A percentile compares a stretch with the other conserved stretches of the same genome.
phyloP scores from a whole-genome alignment of 768 basidiomycete species.

The Russula compacta region DNA sequence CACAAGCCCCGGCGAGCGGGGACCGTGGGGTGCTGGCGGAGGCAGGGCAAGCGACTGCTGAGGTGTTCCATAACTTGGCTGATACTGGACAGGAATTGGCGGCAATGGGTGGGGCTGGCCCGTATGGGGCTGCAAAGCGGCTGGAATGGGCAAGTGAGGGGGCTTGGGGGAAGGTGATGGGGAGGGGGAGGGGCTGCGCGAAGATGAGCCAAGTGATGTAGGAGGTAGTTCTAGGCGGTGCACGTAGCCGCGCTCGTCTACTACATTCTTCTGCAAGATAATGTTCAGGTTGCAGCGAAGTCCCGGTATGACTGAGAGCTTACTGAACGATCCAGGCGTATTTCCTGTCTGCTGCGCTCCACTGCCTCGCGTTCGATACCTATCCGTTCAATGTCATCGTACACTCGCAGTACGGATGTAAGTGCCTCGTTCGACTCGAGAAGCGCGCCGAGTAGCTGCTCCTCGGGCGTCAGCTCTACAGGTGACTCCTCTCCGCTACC shows the following conservation, averaged over 20 bases:
- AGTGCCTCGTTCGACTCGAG: slow-evolving; percentile 69
- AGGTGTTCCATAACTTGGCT: slow-evolving; percentile 21
- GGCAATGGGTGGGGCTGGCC: slow-evolving; percentile 32
- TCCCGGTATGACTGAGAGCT: slow-evolving; percentile 21
- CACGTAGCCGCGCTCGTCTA: slow-evolving; percentile 29
- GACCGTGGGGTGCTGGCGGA: slow-evolving; percentile 60
- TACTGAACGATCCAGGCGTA: slow-evolving; percentile 58
- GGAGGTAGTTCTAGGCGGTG: slow-evolving; percentile 25
- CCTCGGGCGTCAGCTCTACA: slow-evolving; percentile 56
- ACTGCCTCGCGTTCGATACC: slow-evolving; percentile 52
- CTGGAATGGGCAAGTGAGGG: slow-evolving; percentile 25
- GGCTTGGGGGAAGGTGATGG: slow-evolving; percentile 34
- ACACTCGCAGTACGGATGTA: slow-evolving; percentile 55
- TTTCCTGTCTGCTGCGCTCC: slow-evolving; percentile 62
- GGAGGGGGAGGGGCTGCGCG: slow-evolving; percentile 38
- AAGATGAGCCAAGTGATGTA: slow-evolving; percentile 28
- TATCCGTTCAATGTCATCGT: slow-evolving; percentile 69
- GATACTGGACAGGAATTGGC: slow-evolving; percentile 26
- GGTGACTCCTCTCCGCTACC: slow-evolving; percentile 21
- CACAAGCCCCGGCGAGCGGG: slow-evolving; percentile 48
- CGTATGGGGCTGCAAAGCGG: slow-evolving; percentile 24
- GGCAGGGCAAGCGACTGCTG: slow-evolving; percentile 49
- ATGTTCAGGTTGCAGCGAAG: neutral
- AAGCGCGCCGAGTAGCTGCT: slow-evolving; percentile 62
- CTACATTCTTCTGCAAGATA: slow-evolving; percentile 29